Evolutionary conservation across 331 rosid genomes (phyloP).

Genomic region (Pyrus hybrid): DNA sequence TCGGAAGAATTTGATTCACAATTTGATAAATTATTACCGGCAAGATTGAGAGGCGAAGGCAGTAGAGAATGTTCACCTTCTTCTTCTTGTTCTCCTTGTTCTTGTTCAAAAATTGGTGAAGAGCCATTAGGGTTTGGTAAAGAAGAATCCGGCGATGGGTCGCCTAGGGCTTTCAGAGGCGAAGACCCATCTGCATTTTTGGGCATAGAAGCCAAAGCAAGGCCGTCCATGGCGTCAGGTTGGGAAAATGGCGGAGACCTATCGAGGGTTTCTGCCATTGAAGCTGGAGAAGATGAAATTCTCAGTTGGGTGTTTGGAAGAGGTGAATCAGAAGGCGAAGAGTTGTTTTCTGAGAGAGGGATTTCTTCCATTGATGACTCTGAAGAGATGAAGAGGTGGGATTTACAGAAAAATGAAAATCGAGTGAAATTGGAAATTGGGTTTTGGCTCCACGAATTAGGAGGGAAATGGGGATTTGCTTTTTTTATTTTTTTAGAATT

Average conservation of each 20-base stretch:
- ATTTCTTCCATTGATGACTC: constrained; percentile 15
- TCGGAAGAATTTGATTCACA: neutral
- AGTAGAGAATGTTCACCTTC: neutral
- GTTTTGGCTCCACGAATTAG: neutral
- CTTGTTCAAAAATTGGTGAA: neutral
- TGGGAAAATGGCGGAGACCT: constrained; percentile 2
- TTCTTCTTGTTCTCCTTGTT: neutral
- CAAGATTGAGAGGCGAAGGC: neutral
- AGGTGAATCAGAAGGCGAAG: neutral
- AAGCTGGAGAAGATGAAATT: neutral
- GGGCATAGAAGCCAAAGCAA: neutral
- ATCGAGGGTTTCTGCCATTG: constrained; percentile 1
- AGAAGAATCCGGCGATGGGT: neutral
- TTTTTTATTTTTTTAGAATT: neutral
- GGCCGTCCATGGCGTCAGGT: constrained; percentile 1
- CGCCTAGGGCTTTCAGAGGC: constrained; percentile 17
- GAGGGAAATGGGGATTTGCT: constrained; percentile 2
- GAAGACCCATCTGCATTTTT: neutral
- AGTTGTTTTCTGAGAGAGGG: neutral
- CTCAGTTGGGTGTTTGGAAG: neutral
- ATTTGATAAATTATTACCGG: neutral
- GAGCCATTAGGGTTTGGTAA: neutral
- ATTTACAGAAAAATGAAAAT: neutral
- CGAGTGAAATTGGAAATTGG: neutral
- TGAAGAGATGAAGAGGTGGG: neutral